phyloP scores from a whole-genome alignment of 1,284 basidiomycete genomes.

The Malassezia pachydermatis region DNA sequence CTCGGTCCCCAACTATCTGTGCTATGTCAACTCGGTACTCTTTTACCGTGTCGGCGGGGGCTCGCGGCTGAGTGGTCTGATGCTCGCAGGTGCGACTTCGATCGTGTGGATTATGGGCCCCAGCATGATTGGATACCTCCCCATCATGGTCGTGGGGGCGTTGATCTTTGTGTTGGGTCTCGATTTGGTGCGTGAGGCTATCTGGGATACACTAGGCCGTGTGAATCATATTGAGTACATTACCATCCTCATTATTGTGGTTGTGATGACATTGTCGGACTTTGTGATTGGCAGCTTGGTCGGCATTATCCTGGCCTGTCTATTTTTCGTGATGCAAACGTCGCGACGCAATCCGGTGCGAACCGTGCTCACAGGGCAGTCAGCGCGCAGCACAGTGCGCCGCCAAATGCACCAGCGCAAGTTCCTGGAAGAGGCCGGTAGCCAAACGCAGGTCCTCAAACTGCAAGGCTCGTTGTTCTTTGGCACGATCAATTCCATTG shows the following conservation, averaged over 20 bases:
- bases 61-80: slow-evolving; percentile 69
- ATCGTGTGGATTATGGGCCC: slow-evolving; percentile 71
- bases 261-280: slow-evolving; percentile 61
- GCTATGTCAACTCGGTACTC: slow-evolving; percentile 49
- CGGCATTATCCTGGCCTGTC: slow-evolving; percentile 79
- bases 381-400: slow-evolving; percentile 70
- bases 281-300: slow-evolving; percentile 89
- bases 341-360: slow-evolving; percentile 55
- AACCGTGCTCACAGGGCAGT: slow-evolving; percentile 40
- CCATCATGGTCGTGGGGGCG: slow-evolving; percentile 56
- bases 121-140: slow-evolving; percentile 48
- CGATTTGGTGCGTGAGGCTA: slow-evolving; percentile 79
- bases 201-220: slow-evolving; percentile 87
- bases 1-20: slow-evolving; percentile 58
- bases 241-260: slow-evolving; percentile 54
- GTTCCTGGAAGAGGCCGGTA: slow-evolving; percentile 80
- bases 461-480: slow-evolving; percentile 91
- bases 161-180: slow-evolving; percentile 91
- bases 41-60: slow-evolving; percentile 87
- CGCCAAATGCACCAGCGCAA: slow-evolving; percentile 75
- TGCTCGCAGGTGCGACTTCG: slow-evolving; percentile 69
- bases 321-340: slow-evolving; percentile 93
- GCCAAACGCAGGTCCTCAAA: slow-evolving; percentile 78
- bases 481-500: slow-evolving; percentile 80
- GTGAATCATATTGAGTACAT: slow-evolving; percentile 54